phyloP scores from a whole-genome alignment of 1,284 basidiomycete genomes.

The Ceratobasidium sp. region DNA sequence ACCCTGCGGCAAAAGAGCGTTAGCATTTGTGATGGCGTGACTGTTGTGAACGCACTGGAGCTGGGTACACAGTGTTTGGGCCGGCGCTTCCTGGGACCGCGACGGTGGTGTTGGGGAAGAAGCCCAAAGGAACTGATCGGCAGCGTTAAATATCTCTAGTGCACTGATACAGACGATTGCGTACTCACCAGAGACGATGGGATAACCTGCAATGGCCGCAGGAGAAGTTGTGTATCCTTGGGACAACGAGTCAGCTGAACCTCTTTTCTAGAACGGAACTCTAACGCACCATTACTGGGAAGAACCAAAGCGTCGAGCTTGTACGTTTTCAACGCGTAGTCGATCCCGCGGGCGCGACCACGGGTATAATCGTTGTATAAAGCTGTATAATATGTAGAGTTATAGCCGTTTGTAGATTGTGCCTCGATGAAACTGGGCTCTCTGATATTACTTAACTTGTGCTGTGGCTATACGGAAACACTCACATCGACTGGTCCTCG shows the following conservation, averaged over 20 bases:
- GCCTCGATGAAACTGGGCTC: conserved; percentile 55
- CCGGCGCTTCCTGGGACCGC: conserved; percentile 49
- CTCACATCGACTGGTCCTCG: conserved; percentile 61
- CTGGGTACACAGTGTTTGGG: conserved; percentile 61
- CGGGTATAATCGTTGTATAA: conserved; percentile 55
- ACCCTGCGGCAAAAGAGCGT: conserved; percentile 49
- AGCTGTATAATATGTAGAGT: conserved; percentile 56
- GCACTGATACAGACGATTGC: neutral
- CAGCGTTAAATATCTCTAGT: neutral
- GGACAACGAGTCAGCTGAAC: conserved; percentile 11
- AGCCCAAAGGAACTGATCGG: conserved; percentile 65
- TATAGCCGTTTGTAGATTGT: conserved; percentile 55
- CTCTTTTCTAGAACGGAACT: neutral
- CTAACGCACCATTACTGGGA: conserved; percentile 60
- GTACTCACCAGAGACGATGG: conserved; percentile 57
- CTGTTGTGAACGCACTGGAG: conserved; percentile 53
- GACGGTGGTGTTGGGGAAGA: conserved; percentile 63
- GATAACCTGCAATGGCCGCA: conserved; percentile 60
- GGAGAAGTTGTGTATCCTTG: conserved; percentile 58
- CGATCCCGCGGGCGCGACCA: conserved; percentile 63
- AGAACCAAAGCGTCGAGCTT: conserved; percentile 69
- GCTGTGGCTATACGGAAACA: neutral
- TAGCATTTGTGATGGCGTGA: neutral
- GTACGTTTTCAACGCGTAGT: conserved; percentile 62
- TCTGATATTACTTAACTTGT: neutral